These are phyloP conservation scores for Colletotrichum lupini DNA, from an alignment of 2,329 filamentous ascomycete genomes.

Conservation along the genomic window DNA sequence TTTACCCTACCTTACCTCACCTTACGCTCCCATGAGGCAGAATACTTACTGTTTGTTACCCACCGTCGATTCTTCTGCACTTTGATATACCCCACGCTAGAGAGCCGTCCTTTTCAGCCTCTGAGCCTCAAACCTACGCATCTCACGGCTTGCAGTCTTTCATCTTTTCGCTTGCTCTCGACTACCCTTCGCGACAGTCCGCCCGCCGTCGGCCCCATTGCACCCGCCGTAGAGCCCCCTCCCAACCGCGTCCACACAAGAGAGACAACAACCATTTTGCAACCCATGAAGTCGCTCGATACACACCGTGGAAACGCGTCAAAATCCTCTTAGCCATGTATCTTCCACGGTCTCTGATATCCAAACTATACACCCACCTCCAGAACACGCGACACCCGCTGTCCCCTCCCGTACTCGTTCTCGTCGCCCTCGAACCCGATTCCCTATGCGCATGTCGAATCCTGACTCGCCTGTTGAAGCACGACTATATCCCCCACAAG, in stretches of 20 bases:
- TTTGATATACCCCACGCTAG: background rate
- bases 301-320: constrained; percentile 45
- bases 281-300: constrained; percentile 47
- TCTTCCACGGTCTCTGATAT: constrained; percentile 89
- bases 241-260: background rate
- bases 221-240: background rate
- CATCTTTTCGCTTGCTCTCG: background rate
- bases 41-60: background rate
- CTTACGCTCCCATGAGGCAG: background rate
- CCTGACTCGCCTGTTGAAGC: constrained; percentile 90
- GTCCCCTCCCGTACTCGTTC: constrained; percentile 88
- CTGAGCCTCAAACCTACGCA: background rate
- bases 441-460: constrained; percentile 96
- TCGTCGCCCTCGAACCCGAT: constrained; percentile 94
- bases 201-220: background rate
- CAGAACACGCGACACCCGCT: constrained; percentile 88
- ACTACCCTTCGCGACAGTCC: background rate
- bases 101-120: background rate
- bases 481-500: constrained; percentile 98
- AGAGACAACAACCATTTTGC: constrained; percentile 6
- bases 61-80: background rate
- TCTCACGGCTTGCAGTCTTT: background rate
- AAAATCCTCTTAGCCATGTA: constrained; percentile 73
- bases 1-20: background rate
- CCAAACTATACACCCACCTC: constrained; percentile 91